Evolutionary conservation across 1,284 basidiomycete genomes (phyloP), one percentile per base, ranked within the genome.

Genomic region (Microbotryum scabiosae): DNA sequence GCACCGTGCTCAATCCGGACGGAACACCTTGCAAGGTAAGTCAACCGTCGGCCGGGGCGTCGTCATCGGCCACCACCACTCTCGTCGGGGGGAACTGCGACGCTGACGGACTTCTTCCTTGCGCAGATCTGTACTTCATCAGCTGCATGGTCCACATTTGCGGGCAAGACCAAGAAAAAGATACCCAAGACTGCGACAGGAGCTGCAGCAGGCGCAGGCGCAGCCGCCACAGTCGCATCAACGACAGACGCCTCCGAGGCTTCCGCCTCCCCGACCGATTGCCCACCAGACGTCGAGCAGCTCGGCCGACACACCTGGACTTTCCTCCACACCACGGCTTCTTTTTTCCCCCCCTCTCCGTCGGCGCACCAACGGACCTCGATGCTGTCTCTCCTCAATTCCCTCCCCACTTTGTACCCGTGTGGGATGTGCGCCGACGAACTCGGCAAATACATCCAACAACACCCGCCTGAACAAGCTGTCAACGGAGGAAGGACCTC

Each of bases 1-100:
- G 89, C 2, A 84, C 90, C 78, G 82, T 93, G 59, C 77, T 96
- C 63, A 91, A 88, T 2, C 86, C 88, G 30, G 88, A 96, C 69
- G 92, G 92, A 26, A 94, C 92, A 76, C 89, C 88, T 0, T 97
- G 92, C 80, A 93, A 90, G 78, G 84, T 87, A 45, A 91, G 90
- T 30, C 30, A 10, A 30, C 30, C 30, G 30, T 30, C 30, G 30
- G 30, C 30, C 30, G 8, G 30, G 30, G 30, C 18, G 14, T 21
- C 32, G 14, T 36, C 49, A 21, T 30, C 44, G 14, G 10, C 49
- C 20, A 7, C 10, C 52, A 30, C 30, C 45, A 18, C 16, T 36
- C 46, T 46, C 4, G n/a, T n/a, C n/a, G n/a, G n/a, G n/a, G n/a
- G n/a, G n/a, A n/a, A n/a, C n/a, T n/a, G n/a, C n/a, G n/a, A n/a